phyloP scores from a whole-genome alignment of 2,329 filamentous ascomycete species.

The Phoma sp. region DNA sequence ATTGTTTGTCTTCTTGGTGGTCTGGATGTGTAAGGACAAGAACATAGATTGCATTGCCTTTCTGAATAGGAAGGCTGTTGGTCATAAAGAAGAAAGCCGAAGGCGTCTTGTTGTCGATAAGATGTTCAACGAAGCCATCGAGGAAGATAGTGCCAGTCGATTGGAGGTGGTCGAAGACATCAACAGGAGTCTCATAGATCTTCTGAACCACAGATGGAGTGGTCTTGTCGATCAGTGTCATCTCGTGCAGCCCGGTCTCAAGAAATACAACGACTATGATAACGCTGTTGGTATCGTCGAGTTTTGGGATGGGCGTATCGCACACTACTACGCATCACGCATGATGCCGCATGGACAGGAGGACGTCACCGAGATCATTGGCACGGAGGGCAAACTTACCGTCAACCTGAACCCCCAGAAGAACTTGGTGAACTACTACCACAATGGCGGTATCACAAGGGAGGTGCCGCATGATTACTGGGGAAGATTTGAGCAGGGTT shows the following conservation, averaged over 20 bases:
- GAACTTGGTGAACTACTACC: slow-evolving; percentile 45
- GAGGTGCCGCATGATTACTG: slow-evolving; percentile 50
- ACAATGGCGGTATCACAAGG: slow-evolving; percentile 43
- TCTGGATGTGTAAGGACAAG: too few relatives aligned
- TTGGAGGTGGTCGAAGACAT: too few relatives aligned
- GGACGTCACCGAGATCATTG: slow-evolving; percentile 52
- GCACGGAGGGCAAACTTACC: slow-evolving; percentile 55
- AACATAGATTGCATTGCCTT: too few relatives aligned
- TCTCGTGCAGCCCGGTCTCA: slow-evolving; percentile 51
- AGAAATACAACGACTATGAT: slow-evolving; percentile 50
- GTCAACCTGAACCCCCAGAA: slow-evolving; percentile 43
- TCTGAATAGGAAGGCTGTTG: too few relatives aligned
- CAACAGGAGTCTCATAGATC: too few relatives aligned
- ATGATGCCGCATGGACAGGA: slow-evolving; percentile 54
- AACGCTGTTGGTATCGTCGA: slow-evolving; percentile 55
- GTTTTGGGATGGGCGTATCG: slow-evolving; percentile 54
- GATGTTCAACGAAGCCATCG: too few relatives aligned
- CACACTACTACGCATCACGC: slow-evolving; percentile 53
- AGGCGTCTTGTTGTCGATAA: too few relatives aligned
- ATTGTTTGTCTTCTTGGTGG: too few relatives aligned
- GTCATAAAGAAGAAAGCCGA: too few relatives aligned
- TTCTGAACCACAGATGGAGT: too few relatives aligned
- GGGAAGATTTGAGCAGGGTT: slow-evolving; percentile 50
- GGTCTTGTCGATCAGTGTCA: too few relatives aligned
- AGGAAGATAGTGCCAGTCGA: too few relatives aligned